Percentiles rank a stretch among this genome's conserved stretches.
Evolutionary conservation across 1,284 basidiomycete genomes (phyloP).

Genomic region (Malassezia restricta): DNA sequence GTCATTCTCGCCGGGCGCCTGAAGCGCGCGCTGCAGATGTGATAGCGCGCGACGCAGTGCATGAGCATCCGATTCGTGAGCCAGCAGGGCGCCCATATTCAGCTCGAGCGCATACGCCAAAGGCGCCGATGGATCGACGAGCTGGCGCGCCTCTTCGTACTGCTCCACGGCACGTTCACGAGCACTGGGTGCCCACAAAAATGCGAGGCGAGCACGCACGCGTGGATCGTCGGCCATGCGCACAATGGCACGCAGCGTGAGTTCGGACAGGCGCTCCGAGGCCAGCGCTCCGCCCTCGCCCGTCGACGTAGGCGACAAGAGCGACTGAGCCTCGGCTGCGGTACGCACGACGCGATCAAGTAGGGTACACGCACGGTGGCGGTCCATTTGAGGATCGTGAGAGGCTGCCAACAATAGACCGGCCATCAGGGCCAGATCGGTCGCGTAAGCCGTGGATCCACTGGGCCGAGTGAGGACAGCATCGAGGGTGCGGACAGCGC

Average conservation of each 20-base stretch:
- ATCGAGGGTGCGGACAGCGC: constrained; percentile 36
- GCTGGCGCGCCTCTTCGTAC: constrained; percentile 22
- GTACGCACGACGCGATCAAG: constrained; percentile 35
- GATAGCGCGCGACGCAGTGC: constrained; percentile 22
- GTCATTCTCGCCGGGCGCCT: constrained; percentile 5
- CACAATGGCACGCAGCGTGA: constrained; percentile 3
- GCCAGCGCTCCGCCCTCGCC: constrained; percentile 18
- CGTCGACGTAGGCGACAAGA: constrained; percentile 16
- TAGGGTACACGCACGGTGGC: constrained; percentile 27
- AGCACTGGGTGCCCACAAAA: constrained; percentile 7
- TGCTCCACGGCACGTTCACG: constrained; percentile 18
- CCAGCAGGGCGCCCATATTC: constrained; percentile 27
- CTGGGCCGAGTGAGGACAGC: constrained; percentile 21
- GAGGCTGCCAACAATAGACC: constrained; percentile 26
- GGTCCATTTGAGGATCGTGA: constrained; percentile 17
- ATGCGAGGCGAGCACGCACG: constrained; percentile 9
- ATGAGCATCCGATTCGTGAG: constrained; percentile 14
- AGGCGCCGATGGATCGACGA: constrained; percentile 14
- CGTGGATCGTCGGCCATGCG: constrained; percentile 6
- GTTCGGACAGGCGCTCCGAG: constrained; percentile 21
- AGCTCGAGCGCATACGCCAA: constrained; percentile 23
- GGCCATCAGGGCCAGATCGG: constrained; percentile 34
- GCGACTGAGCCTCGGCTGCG: constrained; percentile 24
- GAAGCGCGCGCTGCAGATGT: constrained; percentile 23
- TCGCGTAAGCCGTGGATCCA: constrained; percentile 17